A percentile compares a stretch with the other conserved stretches of the same genome.
phyloP scores from a whole-genome alignment of 1,139 yeast species.

The Protomyces pachydermus region DNA sequence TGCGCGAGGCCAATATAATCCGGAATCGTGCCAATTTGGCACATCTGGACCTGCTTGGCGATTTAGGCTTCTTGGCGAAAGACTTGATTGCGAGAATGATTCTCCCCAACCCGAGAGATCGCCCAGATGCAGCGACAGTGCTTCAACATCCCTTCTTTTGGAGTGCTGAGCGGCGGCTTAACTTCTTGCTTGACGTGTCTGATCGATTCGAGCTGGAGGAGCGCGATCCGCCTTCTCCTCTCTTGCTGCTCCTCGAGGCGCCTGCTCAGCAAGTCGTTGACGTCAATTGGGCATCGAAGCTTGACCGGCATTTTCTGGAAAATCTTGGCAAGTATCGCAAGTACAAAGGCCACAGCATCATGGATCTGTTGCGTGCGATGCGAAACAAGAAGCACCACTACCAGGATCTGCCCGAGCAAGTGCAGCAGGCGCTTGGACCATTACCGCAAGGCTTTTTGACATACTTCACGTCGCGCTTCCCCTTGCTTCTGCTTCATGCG shows the following conservation, averaged over 20 bases:
- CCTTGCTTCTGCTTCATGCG: conserved; percentile 68
- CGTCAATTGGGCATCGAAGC: conserved; percentile 71
- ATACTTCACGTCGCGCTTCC: conserved; percentile 71
- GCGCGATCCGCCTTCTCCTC: conserved; percentile 76
- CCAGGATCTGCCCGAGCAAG: conserved; percentile 70
- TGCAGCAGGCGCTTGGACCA: conserved; percentile 60
- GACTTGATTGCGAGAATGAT: conserved; percentile 75
- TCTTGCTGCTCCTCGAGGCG: conserved; percentile 57
- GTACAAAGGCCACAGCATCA: conserved; percentile 67
- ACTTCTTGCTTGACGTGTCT: conserved; percentile 76
- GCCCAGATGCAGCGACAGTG: conserved; percentile 68
- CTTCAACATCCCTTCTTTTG: conserved; percentile 87
- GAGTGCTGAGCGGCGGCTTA: conserved; percentile 68
- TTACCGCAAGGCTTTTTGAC: conserved; percentile 77
- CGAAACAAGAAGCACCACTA: conserved; percentile 74
- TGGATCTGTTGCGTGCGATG: conserved; percentile 82
- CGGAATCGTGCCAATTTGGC: conserved; percentile 61
- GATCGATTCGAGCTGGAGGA: conserved; percentile 86
- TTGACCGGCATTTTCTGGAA: conserved; percentile 66
- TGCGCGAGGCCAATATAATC: conserved; percentile 83
- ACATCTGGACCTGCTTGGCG: conserved; percentile 42
- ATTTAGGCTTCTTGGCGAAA: conserved; percentile 56
- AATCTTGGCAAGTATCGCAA: conserved; percentile 87
- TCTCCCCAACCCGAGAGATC: conserved; percentile 54
- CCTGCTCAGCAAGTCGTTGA: conserved; percentile 52